Conservation (phyloP, 495 filamentous ascomycete species). For the Hypoxylon subgilvum region DNA sequence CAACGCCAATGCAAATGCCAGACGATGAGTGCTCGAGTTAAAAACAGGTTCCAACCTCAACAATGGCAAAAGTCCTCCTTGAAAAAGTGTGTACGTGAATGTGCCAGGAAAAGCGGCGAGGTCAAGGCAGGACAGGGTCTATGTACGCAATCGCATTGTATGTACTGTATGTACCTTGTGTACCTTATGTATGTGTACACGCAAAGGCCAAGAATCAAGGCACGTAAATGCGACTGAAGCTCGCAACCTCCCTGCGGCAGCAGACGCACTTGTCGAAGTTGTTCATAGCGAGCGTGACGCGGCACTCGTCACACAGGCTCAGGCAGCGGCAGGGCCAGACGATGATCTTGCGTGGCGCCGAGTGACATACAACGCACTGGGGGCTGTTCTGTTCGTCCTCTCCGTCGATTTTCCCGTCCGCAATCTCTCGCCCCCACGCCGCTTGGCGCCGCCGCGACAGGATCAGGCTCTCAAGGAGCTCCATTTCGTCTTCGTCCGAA, state of each 20-base stretch:
- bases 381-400: conserved; percentile 78
- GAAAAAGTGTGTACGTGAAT: too few species aligned
- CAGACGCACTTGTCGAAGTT: conserved; percentile 96
- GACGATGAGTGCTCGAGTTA: too few species aligned
- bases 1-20: too few species aligned
- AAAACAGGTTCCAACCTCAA: too few species aligned
- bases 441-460: conserved; percentile 60
- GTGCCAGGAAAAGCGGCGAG: too few species aligned
- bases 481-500: conserved; percentile 74
- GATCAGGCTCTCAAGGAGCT: conserved; percentile 81
- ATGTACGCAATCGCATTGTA: background rate
- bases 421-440: conserved; percentile 46
- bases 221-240: conserved; percentile 89
- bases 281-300: conserved; percentile 91
- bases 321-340: conserved; percentile 97
- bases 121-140: too few species aligned
- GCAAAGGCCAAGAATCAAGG: conserved; percentile 60
- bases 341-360: conserved; percentile 82
- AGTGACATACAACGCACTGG: conserved; percentile 92
- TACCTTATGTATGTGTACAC: background rate
- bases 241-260: conserved; percentile 82
- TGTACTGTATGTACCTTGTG: background rate
- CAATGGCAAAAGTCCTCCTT: too few species aligned
- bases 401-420: conserved; percentile 67
- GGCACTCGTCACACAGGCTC: conserved; percentile 91